Evolutionary conservation across 176 grass and related monocot species (phyloP).

Genomic region (Musa acuminata): DNA sequence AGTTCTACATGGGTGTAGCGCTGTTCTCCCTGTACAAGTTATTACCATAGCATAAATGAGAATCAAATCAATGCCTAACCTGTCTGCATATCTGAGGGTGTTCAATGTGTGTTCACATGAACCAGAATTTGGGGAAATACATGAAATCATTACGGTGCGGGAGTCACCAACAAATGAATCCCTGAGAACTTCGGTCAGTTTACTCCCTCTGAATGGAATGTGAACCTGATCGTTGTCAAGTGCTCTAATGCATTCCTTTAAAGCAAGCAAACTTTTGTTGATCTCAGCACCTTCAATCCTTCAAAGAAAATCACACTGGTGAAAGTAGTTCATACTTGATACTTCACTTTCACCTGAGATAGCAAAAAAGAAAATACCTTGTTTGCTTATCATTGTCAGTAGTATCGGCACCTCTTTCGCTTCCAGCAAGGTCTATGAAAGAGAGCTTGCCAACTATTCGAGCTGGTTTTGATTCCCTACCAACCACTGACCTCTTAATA

Average conservation of each 20-base stretch:
- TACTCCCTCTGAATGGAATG: constrained; percentile 40
- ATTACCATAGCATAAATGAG: too few species aligned
- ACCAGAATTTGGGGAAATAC: constrained; percentile 43
- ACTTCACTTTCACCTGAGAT: background rate
- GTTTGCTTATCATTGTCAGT: constrained; percentile 56
- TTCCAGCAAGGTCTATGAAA: constrained; percentile 49
- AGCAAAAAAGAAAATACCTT: constrained; percentile 20
- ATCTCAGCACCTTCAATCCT: constrained; percentile 52
- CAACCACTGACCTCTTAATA: constrained; percentile 29
- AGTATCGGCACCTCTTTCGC: constrained; percentile 40
- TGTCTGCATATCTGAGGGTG: constrained; percentile 43
- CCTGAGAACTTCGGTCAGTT: constrained; percentile 43
- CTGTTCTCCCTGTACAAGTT: too few species aligned
- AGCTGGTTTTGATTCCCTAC: constrained; percentile 35
- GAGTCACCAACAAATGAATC: constrained; percentile 51
- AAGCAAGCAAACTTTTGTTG: constrained; percentile 40
- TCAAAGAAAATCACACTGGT: background rate
- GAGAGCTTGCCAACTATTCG: constrained; percentile 42
- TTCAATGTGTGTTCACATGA: constrained; percentile 50
- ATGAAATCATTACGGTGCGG: constrained; percentile 47
- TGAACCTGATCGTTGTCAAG: constrained; percentile 39
- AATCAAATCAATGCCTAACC: constrained; percentile 9
- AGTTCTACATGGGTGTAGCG: too few species aligned
- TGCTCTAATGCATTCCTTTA: constrained; percentile 49
- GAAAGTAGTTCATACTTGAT: background rate